A percentile compares a stretch with the other conserved stretches of the same genome.
These are phyloP conservation scores for Tuber aestivum DNA, from an alignment of 495 filamentous ascomycete species.

Conservation along the genomic window DNA sequence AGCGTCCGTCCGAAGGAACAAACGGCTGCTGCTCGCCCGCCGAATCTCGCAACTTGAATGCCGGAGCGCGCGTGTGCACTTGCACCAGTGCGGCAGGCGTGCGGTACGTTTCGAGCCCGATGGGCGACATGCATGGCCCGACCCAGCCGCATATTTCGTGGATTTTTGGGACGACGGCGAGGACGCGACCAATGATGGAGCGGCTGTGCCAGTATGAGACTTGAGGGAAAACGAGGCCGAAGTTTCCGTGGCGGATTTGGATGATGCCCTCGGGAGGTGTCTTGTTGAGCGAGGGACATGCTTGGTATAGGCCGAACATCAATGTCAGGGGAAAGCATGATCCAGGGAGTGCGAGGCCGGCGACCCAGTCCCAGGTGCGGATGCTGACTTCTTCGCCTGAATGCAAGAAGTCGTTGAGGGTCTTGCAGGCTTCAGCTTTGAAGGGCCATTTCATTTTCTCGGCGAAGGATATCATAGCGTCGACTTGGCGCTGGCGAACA, in stretches of 20 bases:
- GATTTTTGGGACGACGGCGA: background rate
- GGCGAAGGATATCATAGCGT: background rate
- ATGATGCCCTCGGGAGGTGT: background rate
- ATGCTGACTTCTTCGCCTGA: background rate
- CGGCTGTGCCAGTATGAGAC: background rate
- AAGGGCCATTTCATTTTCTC: background rate
- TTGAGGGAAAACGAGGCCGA: background rate
- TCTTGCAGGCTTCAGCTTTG: background rate
- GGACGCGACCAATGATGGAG: background rate
- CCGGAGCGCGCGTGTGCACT: background rate
- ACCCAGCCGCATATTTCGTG: background rate
- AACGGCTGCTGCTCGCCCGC: background rate
- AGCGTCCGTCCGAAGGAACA: background rate
- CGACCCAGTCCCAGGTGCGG: background rate
- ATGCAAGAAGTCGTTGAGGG: background rate
- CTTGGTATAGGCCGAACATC: background rate
- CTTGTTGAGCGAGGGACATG: background rate
- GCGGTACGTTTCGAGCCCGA: background rate
- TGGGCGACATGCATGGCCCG: background rate
- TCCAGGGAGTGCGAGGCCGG: background rate
- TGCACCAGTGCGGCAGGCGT: background rate
- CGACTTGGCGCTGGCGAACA: background rate
- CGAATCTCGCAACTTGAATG: background rate
- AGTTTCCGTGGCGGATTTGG: background rate
- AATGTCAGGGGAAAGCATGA: background rate